Evolutionary conservation across 2,329 filamentous ascomycete species (phyloP).

Genomic region (Trichophaea hybrida): DNA sequence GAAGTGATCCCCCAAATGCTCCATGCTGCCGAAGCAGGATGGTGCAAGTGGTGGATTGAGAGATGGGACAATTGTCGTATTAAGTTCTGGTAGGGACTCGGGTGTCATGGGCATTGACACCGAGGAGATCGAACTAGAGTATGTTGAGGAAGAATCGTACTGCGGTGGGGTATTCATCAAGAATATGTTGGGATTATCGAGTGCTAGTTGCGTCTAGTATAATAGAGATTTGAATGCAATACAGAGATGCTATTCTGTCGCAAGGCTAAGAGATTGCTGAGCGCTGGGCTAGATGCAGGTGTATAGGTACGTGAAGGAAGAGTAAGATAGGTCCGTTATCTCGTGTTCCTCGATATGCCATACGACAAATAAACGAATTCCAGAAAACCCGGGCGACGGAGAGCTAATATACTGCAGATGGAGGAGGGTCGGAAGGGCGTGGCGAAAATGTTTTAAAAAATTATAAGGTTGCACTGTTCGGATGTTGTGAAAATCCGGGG

Average conservation of each 20-base stretch:
- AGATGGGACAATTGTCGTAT: constrained; percentile 14
- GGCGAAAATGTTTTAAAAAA: not conserved
- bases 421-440: not conserved
- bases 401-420: not conserved
- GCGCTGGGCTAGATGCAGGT: not conserved
- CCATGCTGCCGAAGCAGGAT: constrained; percentile 12
- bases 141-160: constrained; percentile 23
- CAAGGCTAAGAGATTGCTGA: not conserved
- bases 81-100: constrained; percentile 19
- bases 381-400: not conserved
- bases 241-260: not conserved
- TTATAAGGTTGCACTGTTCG: not conserved
- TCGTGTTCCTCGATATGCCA: constrained; percentile 2
- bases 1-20: not conserved
- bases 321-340: constrained; percentile 2
- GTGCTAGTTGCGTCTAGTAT: not conserved
- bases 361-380: not conserved
- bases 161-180: constrained; percentile 23
- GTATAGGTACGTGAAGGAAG: constrained; percentile 7
- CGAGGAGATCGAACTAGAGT: constrained; percentile 22
- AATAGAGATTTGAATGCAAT: not conserved
- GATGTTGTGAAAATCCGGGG: not conserved
- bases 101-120: constrained; percentile 22
- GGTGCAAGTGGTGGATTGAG: constrained; percentile 18
- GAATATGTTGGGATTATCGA: not conserved